These are phyloP conservation scores for Albatrellus ellisii DNA, from an alignment of 768 basidiomycete genomes.

Conservation along the genomic window DNA sequence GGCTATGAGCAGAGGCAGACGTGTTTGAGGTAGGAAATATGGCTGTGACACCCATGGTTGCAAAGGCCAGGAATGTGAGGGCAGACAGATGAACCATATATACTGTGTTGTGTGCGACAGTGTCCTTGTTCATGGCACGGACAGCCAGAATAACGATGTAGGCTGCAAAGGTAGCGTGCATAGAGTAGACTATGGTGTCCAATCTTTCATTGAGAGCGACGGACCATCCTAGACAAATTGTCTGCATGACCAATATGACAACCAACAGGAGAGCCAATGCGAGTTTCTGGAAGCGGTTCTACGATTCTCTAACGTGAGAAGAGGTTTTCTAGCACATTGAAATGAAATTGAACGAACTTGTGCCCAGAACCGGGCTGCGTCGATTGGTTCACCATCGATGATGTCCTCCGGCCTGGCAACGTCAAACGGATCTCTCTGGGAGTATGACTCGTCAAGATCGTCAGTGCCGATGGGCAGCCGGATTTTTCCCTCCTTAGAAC, in stretches of 20 bases:
- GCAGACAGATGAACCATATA: slow-evolving; percentile 44
- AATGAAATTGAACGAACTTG: slow-evolving; percentile 24
- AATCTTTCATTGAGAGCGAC: background rate
- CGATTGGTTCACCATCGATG: slow-evolving; percentile 51
- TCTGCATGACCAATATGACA: slow-evolving; percentile 34
- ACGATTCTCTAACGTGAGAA: background rate
- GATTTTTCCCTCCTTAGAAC: slow-evolving; percentile 36
- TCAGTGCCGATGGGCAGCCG: slow-evolving; percentile 27
- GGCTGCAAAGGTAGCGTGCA: slow-evolving; percentile 21
- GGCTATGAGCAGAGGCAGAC: too few relatives aligned
- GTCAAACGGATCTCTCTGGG: slow-evolving; percentile 44
- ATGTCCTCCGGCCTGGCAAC: slow-evolving; percentile 63
- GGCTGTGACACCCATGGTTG: slow-evolving; percentile 31
- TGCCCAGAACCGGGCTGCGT: slow-evolving; percentile 48
- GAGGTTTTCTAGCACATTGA: background rate
- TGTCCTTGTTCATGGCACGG: slow-evolving; percentile 35
- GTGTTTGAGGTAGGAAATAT: slow-evolving; percentile 52
- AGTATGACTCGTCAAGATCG: slow-evolving; percentile 15
- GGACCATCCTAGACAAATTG: slow-evolving; percentile 36
- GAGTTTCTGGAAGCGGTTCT: slow-evolving; percentile 54
- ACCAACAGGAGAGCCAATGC: slow-evolving; percentile 33
- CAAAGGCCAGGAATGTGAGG: slow-evolving; percentile 8
- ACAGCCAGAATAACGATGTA: slow-evolving; percentile 33
- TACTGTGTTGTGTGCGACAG: slow-evolving; percentile 21
- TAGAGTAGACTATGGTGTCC: slow-evolving; percentile 25